Conservation (phyloP, 2,329 filamentous ascomycete genomes). For the Penicillium freii region DNA sequence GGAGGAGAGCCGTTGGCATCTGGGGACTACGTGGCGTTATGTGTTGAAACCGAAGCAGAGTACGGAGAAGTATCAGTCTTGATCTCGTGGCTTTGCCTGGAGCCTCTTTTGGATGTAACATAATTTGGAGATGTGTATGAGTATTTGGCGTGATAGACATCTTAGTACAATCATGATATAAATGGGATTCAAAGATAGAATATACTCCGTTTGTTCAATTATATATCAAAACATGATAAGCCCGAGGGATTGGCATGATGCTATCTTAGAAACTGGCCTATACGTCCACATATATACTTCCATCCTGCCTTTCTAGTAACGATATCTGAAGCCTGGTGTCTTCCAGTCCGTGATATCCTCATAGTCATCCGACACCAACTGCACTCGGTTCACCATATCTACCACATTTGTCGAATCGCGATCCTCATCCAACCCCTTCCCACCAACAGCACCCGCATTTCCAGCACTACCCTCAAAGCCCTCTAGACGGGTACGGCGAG, state of each 20-base stretch:
- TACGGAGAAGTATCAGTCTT: not conserved
- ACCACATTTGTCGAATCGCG: constrained; percentile 39
- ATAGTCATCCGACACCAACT: constrained; percentile 49
- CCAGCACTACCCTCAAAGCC: constrained; percentile 21
- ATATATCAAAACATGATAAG: not conserved
- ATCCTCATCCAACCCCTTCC: constrained; percentile 45
- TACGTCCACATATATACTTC: not conserved
- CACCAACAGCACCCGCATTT: constrained; percentile 40
- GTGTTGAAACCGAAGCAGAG: constrained; percentile 35
- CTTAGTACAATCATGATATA: not conserved
- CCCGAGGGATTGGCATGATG: not conserved
- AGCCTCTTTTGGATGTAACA: not conserved
- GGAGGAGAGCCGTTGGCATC: constrained; percentile 47
- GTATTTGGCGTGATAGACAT: constrained; percentile 1
- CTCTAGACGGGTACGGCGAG: constrained; percentile 43
- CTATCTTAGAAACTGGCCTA: no score
- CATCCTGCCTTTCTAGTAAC: constrained; percentile 24
- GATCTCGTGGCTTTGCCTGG: not conserved
- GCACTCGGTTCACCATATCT: constrained; percentile 29
- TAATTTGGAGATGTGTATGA: constrained; percentile 5
- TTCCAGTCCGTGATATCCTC: constrained; percentile 62
- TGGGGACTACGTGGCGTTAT: constrained; percentile 50
- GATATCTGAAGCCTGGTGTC: constrained; percentile 59
- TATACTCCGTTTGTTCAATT: not conserved
- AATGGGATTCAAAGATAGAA: not conserved